Evolutionary conservation across 768 basidiomycete species (phyloP).

Genomic region (Clitopilus hobsonii): DNA sequence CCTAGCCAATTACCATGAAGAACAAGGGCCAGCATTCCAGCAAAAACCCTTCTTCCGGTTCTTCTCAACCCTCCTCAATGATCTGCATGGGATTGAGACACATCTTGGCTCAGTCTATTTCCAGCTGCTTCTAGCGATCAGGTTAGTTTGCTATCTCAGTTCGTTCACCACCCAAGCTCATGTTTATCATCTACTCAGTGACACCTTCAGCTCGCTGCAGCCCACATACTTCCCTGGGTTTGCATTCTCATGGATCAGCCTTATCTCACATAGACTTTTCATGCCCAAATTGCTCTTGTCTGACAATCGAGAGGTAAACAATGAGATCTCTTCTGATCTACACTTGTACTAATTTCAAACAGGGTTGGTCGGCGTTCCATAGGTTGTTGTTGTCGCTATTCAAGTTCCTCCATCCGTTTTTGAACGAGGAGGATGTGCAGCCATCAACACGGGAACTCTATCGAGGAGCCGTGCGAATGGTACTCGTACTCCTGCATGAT

Average conservation of each 20-base stretch:
- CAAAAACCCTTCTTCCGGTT: conserved; percentile 98
- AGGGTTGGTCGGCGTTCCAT: conserved; percentile 97
- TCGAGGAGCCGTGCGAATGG: conserved; percentile 82
- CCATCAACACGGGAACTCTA: conserved; percentile 83
- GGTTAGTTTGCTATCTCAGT: conserved; percentile 38
- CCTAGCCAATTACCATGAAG: conserved; percentile 91
- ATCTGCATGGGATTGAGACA: conserved; percentile 81
- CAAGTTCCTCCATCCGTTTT: conserved; percentile 90
- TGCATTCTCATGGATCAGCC: conserved; percentile 96
- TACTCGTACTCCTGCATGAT: conserved; percentile 95
- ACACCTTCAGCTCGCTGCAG: conserved; percentile 93
- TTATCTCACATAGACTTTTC: conserved; percentile 94
- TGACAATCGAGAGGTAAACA: conserved; percentile 76
- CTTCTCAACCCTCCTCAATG: conserved; percentile 94
- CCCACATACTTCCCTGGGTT: conserved; percentile 97
- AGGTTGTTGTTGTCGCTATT: conserved; percentile 90
- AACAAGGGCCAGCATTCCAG: conserved; percentile 86
- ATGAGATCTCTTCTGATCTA: not conserved
- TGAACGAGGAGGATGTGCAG: conserved; percentile 77
- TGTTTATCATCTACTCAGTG: conserved; percentile 46
- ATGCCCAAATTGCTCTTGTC: conserved; percentile 92
- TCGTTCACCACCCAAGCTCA: conserved; percentile 3
- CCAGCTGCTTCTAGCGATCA: conserved; percentile 80
- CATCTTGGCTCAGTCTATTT: conserved; percentile 88
- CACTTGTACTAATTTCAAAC: conserved; percentile 5